Conservation (phyloP, 2,329 filamentous ascomycete species). For the Xylaria sp. region DNA sequence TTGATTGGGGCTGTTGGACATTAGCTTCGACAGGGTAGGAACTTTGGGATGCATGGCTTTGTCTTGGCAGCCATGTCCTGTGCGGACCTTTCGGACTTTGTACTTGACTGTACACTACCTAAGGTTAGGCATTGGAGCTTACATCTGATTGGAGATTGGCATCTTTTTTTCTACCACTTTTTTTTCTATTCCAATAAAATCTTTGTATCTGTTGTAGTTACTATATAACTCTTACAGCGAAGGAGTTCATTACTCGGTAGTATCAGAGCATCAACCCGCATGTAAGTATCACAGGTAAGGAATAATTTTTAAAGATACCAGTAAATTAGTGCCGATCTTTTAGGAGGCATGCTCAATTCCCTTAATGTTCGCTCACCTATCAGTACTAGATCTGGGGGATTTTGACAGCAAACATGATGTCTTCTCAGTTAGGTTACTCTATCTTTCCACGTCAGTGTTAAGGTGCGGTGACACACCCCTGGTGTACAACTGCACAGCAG, state of each 20-base stretch:
- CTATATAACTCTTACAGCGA: not conserved
- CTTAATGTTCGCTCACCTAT: no score
- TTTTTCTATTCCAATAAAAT: no score
- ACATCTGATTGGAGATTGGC: conserved; percentile 11
- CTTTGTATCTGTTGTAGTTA: not conserved
- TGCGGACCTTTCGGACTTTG: conserved; percentile 31
- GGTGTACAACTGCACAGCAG: no score
- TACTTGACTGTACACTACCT: not conserved
- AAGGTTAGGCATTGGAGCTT: not conserved
- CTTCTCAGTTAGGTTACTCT: not conserved
- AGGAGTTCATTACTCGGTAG: no score
- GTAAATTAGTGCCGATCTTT: no score
- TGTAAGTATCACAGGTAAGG: no score
- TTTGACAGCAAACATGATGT: not conserved
- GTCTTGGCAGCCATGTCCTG: conserved; percentile 28
- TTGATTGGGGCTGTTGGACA: conserved; percentile 36
- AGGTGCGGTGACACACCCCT: no score
- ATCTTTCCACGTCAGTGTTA: no score
- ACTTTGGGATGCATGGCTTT: conserved; percentile 23
- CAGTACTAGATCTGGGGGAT: not conserved
- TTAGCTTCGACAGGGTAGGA: conserved; percentile 21
- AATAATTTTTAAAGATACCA: no score
- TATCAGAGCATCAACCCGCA: no score
- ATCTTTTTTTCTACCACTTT: no score
- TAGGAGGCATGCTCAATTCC: no score